Percentiles rank a stretch among this genome's conserved stretches.
phyloP scores from a whole-genome alignment of 2,329 filamentous ascomycete species.

The Trichothecium sympodiale region DNA sequence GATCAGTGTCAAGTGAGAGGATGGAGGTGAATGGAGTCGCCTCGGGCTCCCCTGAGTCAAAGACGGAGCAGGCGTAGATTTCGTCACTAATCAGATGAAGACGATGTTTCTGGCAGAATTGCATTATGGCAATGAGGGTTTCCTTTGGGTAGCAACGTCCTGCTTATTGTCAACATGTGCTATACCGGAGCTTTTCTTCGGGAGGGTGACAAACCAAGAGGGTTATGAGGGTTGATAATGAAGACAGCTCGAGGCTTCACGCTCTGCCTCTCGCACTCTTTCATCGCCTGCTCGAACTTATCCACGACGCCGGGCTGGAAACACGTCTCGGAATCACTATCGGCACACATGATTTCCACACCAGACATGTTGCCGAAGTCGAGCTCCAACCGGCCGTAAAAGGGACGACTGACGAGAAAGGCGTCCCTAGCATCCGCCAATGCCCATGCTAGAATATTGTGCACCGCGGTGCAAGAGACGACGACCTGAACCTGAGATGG shows the following conservation, averaged over 20 bases:
- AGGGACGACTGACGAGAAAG: slow-evolving; percentile 26
- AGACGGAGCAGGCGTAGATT: slow-evolving; percentile 44
- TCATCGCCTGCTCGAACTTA: slow-evolving; percentile 31
- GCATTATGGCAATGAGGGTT: slow-evolving; percentile 30
- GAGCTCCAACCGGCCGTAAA: slow-evolving; percentile 37
- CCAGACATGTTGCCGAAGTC: slow-evolving; percentile 33
- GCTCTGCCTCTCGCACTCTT: slow-evolving; percentile 21
- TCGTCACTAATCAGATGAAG: slow-evolving; percentile 48
- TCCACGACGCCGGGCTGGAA: slow-evolving; percentile 31
- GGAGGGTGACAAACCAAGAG: slow-evolving; percentile 24
- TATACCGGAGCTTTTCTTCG: neutral
- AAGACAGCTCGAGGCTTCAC: slow-evolving; percentile 33
- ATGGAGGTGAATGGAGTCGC: slow-evolving; percentile 32
- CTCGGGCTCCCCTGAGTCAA: slow-evolving; percentile 20
- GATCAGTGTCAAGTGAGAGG: slow-evolving; percentile 30
- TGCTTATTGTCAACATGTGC: slow-evolving; percentile 11
- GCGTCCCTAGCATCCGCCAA: slow-evolving; percentile 25
- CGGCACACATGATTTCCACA: slow-evolving; percentile 31
- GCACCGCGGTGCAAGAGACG: slow-evolving; percentile 24
- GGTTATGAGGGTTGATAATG: slow-evolving; percentile 43
- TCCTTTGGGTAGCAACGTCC: slow-evolving; percentile 31
- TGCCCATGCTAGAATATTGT: slow-evolving; percentile 27
- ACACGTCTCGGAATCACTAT: slow-evolving; percentile 27
- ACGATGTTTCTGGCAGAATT: slow-evolving; percentile 34
- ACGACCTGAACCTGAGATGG: slow-evolving; percentile 20